Conservation (phyloP, 1,284 basidiomycete genomes). For the Tilletia indica region DNA sequence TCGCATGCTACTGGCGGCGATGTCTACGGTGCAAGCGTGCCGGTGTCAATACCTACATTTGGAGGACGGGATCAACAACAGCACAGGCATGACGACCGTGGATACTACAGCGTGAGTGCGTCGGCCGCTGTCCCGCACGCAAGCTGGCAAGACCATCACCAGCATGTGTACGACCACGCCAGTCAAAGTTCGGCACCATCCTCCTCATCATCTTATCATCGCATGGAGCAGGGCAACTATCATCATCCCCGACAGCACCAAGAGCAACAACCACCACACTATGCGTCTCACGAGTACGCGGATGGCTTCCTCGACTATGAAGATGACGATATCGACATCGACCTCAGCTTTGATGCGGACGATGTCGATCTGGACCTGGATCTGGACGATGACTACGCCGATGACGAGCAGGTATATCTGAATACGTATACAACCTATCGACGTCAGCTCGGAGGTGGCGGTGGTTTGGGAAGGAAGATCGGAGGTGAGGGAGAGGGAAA, state of each 20-base stretch:
- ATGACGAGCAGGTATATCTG: not conserved
- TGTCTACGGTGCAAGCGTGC: not conserved
- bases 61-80: not conserved
- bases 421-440: not conserved
- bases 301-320: not conserved
- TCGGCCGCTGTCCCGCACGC: not conserved
- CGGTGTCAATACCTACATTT: slow-evolving; percentile 5
- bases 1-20: not conserved
- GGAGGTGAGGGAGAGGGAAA: not conserved
- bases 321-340: not conserved
- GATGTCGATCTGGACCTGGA: slow-evolving; percentile 13
- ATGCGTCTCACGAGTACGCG: not conserved
- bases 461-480: not conserved
- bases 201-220: not conserved
- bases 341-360: slow-evolving; percentile 3
- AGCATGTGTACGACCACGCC: not conserved
- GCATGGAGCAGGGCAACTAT: too few relatives aligned
- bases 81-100: not conserved
- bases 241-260: too few relatives aligned
- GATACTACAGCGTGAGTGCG: not conserved
- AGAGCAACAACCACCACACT: too few relatives aligned
- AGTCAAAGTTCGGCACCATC: not conserved
- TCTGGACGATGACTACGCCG: not conserved
- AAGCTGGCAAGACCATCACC: too few relatives aligned
- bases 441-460: not conserved